Conservation (phyloP, 1,284 basidiomycete genomes). For the Malassezia furfur region DNA sequence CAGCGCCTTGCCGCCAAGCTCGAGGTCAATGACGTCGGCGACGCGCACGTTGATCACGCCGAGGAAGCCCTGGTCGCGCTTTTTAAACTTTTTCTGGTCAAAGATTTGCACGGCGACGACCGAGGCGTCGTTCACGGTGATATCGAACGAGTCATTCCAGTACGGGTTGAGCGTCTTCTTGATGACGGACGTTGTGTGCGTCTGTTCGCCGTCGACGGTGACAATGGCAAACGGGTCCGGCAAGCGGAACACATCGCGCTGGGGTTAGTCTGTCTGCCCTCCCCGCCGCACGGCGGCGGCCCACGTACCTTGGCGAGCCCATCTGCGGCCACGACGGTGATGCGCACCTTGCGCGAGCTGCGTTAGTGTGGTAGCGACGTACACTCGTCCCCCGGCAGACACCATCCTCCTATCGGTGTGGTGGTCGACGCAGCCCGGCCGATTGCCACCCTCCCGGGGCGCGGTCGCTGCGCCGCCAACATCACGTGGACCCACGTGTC, state of each 20-base stretch:
- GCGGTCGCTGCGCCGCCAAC: no score
- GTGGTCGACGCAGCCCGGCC: background rate
- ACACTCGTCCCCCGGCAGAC: background rate
- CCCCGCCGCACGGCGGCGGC: background rate
- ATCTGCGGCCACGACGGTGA: slow-evolving; percentile 47
- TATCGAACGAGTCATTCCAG: slow-evolving; percentile 47
- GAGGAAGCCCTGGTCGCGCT: slow-evolving; percentile 85
- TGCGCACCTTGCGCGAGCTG: slow-evolving; percentile 36
- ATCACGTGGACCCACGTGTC: background rate
- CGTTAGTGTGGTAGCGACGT: slow-evolving; percentile 16
- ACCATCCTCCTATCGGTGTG: slow-evolving; percentile 25
- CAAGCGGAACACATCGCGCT: slow-evolving; percentile 55
- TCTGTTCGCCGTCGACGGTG: slow-evolving; percentile 87
- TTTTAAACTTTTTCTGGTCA: slow-evolving; percentile 92
- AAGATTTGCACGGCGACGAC: slow-evolving; percentile 89
- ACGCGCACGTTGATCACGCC: slow-evolving; percentile 87
- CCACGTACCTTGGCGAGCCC: slow-evolving; percentile 33
- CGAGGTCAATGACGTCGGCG: slow-evolving; percentile 77
- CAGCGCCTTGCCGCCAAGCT: slow-evolving; percentile 74
- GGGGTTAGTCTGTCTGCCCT: background rate
- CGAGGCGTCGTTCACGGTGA: slow-evolving; percentile 74
- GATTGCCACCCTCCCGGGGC: no score
- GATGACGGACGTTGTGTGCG: slow-evolving; percentile 65
- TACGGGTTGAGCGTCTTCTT: slow-evolving; percentile 49
- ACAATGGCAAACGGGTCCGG: slow-evolving; percentile 91